Base-by-base conservation (phyloP, 352 stramenopile species). In the Phytophthora megakarya region DNA sequence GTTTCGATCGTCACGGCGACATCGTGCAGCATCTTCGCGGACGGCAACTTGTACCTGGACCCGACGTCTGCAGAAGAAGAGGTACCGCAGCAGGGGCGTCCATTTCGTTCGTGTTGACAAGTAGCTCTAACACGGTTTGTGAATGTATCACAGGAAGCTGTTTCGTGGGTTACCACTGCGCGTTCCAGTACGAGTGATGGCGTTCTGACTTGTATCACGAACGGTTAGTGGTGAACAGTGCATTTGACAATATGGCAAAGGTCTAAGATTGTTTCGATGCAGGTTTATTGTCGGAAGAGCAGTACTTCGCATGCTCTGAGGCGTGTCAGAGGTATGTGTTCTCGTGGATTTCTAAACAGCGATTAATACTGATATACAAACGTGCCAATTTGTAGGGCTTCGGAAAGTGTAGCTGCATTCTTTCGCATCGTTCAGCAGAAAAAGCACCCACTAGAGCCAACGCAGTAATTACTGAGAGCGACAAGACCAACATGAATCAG, bases 281-380 rank as follows among this genome's bases (percentile, higher is more conserved):
- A 89, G 80, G 81, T 25, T 59, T 92, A 42, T 66, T 93, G 40
- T 82, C 77, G 6, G 84, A 95, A 72, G 83, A 90, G 32, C 80
- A 93, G 56, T 95, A 91, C 55, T 95, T 95, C 70, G 81, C 86
- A 23, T 89, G 82, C 42, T 90, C 82, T 0, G 86, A 95, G 53
- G 85, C 85, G 22, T 95, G 86, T 11, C 81, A 89, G 39, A 70
- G 86, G 85, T 93, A 33, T 25, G 67, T 52, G 23, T 25, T 48
- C 18, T 26, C 25, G 4, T 25, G 16, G n/a, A 22, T 28, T 3
- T 32, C 54, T 19, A 56, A 16, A 11, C 9, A 55, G 13, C 1
- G 21, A 30, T 15, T 28, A 33, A 13, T 23, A 22, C 8, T 3
- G 22, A 33, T 13, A 53, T 48, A 59, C 48, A 65, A 51, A 33